A percentile compares a stretch with the other conserved stretches of the same genome.
phyloP scores from a whole-genome alignment of 2,329 filamentous ascomycete genomes.

The Beauveria medogensis region DNA sequence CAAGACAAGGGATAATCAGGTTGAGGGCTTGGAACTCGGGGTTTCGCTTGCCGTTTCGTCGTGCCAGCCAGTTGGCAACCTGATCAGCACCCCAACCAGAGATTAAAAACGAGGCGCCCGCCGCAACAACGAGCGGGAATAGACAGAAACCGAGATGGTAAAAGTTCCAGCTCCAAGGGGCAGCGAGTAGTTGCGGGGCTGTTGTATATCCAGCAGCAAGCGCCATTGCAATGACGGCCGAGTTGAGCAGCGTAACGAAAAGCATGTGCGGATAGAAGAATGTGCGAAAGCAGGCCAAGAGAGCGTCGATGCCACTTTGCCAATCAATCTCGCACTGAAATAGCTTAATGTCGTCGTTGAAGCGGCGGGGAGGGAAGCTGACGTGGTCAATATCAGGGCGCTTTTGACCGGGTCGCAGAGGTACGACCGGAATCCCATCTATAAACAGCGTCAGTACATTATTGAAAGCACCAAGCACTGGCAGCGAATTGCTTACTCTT shows the following conservation, averaged over 20 bases:
- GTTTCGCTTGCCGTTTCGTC: constrained; percentile 21
- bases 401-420: constrained; percentile 19
- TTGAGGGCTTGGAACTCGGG: constrained; percentile 26
- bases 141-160: constrained; percentile 21
- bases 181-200: constrained; percentile 20
- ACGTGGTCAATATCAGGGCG: constrained; percentile 22
- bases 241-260: constrained; percentile 24
- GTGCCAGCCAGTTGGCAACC: constrained; percentile 22
- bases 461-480: too few species aligned
- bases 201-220: constrained; percentile 17
- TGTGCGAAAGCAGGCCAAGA: constrained; percentile 21
- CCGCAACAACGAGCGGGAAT: constrained; percentile 17
- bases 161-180: constrained; percentile 22
- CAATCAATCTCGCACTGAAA: constrained; percentile 23
- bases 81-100: constrained; percentile 23
- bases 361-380: constrained; percentile 19
- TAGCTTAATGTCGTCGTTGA: constrained; percentile 25
- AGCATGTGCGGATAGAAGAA: constrained; percentile 25
- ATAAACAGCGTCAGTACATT: neutral
- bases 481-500: constrained; percentile 15
- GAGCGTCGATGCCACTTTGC: constrained; percentile 18
- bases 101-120: constrained; percentile 17
- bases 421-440: constrained; percentile 17
- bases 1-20: constrained; percentile 21
- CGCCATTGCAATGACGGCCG: constrained; percentile 22